These are phyloP conservation scores for Neodidymelliopsis sp. DNA, from an alignment of 2,329 filamentous ascomycete species.

Conservation along the genomic window DNA sequence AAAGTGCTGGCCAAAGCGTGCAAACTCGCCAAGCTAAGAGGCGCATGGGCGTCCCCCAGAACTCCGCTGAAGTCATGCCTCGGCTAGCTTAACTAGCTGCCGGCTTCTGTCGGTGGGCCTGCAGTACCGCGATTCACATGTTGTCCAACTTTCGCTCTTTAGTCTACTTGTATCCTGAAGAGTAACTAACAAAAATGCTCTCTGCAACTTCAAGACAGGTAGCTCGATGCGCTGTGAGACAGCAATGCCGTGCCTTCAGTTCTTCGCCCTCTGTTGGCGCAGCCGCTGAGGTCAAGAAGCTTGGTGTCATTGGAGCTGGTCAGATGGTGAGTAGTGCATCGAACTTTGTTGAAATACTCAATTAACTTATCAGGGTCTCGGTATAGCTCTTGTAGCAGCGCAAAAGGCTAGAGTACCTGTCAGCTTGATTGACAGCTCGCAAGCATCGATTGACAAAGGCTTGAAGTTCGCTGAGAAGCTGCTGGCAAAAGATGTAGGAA, in stretches of 20 bases:
- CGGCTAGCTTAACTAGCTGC: constrained; percentile 10
- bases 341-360: background rate
- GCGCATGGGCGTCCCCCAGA: constrained; percentile 1
- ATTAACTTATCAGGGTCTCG: constrained; percentile 73
- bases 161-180: background rate
- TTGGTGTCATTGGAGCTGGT: constrained; percentile 92
- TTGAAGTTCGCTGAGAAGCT: constrained; percentile 94
- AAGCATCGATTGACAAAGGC: constrained; percentile 86
- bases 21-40: constrained; percentile 33
- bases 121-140: constrained; percentile 26
- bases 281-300: constrained; percentile 77
- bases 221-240: constrained; percentile 29
- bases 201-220: constrained; percentile 40
- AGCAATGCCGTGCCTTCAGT: constrained; percentile 67
- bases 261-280: constrained; percentile 66
- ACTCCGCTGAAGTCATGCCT: constrained; percentile 19
- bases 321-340: constrained; percentile 78
- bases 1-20: constrained; percentile 36
- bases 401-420: constrained; percentile 84
- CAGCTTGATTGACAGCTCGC: constrained; percentile 82
- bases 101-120: constrained; percentile 14
- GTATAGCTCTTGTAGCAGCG: constrained; percentile 93
- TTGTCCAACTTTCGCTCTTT: constrained; percentile 5
- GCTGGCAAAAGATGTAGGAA: constrained; percentile 88
- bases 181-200: constrained; percentile 42